A percentile compares a stretch with the other conserved stretches of the same genome.
phyloP scores from a whole-genome alignment of 176 grass and related monocot genomes.

The Phoenix dactylifera region DNA sequence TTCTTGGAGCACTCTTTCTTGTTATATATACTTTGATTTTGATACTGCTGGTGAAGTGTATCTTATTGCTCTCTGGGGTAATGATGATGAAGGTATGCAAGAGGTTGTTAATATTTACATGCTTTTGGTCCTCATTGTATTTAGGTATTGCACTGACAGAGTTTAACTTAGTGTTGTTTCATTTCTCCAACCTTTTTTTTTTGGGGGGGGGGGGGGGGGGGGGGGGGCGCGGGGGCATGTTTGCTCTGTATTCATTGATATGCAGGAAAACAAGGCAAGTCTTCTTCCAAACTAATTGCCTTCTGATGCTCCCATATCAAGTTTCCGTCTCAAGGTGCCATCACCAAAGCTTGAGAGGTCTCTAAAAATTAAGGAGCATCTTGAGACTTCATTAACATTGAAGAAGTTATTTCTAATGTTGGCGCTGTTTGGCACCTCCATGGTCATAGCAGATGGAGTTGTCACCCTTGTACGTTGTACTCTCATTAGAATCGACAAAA shows the following conservation, averaged over 20 bases:
- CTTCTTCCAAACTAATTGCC: slow-evolving; percentile 77
- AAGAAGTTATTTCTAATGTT: slow-evolving; percentile 90
- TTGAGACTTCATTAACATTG: slow-evolving; percentile 74
- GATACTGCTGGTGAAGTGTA: slow-evolving; percentile 87
- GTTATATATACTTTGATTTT: slow-evolving; percentile 93
- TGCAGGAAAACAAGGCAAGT: slow-evolving; percentile 86
- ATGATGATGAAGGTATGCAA: slow-evolving; percentile 83
- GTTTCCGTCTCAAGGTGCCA: slow-evolving; percentile 84
- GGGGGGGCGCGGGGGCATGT: no score
- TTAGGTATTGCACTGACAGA: no score
- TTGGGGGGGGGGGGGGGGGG: no score
- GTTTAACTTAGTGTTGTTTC: no score
- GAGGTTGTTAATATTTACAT: background rate
- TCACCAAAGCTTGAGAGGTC: slow-evolving; percentile 91
- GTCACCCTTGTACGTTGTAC: slow-evolving; percentile 46
- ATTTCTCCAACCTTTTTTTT: slow-evolving; percentile 11
- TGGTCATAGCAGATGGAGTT: slow-evolving; percentile 90
- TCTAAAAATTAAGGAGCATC: slow-evolving; percentile 73
- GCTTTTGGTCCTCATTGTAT: no score
- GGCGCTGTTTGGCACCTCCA: slow-evolving; percentile 85
- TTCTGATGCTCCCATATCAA: slow-evolving; percentile 83
- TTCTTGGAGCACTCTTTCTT: slow-evolving; percentile 90
- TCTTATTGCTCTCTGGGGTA: slow-evolving; percentile 78
- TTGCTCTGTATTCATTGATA: slow-evolving; percentile 96
- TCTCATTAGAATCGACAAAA: slow-evolving; percentile 15